phyloP scores from a whole-genome alignment of 352 stramenopile species.

The Pythium dissimile region DNA sequence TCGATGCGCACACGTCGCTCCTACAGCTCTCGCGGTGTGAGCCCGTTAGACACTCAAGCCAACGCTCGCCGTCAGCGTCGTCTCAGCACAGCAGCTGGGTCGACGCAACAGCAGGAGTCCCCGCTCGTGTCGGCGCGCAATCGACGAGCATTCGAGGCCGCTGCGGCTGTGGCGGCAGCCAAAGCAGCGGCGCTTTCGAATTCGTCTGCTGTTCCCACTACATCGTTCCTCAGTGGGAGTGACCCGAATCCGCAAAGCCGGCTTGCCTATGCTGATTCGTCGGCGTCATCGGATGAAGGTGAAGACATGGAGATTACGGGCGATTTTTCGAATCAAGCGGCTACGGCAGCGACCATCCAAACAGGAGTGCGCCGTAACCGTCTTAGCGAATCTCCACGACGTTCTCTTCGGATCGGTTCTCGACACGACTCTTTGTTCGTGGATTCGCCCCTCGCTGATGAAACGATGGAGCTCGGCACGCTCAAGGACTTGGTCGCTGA shows the following conservation, averaged over 20 bases:
- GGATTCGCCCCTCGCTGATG: constrained; percentile 30
- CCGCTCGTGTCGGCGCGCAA: constrained; percentile 22
- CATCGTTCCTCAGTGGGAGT: constrained; percentile 40
- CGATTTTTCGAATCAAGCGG: constrained; percentile 56
- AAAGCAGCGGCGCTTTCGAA: constrained; percentile 23
- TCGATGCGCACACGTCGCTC: constrained; percentile 38
- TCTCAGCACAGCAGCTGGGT: constrained; percentile 10
- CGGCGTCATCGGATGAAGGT: constrained; percentile 65
- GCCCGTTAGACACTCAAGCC: constrained; percentile 72
- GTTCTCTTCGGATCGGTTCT: constrained; percentile 5
- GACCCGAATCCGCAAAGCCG: constrained; percentile 24
- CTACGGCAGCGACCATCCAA: constrained; percentile 11
- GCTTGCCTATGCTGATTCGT: constrained; percentile 68
- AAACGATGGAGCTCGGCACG: constrained; percentile 60
- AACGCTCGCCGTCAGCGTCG: constrained; percentile 53
- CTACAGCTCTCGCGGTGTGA: constrained; percentile 70
- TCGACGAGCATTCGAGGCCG: constrained; percentile 11
- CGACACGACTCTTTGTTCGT: constrained; percentile 26
- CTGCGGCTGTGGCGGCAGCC: not conserved
- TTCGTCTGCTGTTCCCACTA: constrained; percentile 28
- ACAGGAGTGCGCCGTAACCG: constrained; percentile 3
- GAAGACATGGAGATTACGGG: constrained; percentile 89
- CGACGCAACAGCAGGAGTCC: constrained; percentile 7
- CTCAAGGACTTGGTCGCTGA: constrained; percentile 58
- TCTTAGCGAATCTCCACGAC: constrained; percentile 12